These are phyloP conservation scores for Cutaneotrichosporon arboriforme DNA, from an alignment of 1,284 basidiomycete genomes.

Conservation along the genomic window DNA sequence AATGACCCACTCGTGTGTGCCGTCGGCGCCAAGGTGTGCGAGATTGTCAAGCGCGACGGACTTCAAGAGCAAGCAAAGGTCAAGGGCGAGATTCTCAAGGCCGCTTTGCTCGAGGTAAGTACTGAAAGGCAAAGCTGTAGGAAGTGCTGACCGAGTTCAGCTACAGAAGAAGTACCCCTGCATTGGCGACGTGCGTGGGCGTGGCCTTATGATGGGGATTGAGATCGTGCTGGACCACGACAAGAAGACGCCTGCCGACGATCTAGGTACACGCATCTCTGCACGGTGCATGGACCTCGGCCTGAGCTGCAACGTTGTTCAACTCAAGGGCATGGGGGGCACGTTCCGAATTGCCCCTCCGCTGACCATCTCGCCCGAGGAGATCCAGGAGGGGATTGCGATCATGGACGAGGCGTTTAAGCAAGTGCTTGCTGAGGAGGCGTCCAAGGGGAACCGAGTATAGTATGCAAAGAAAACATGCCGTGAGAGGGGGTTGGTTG, in stretches of 20 bases:
- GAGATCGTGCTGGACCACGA: constrained; percentile 59
- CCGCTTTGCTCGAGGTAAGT: constrained; percentile 19
- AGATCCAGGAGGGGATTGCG: constrained; percentile 54
- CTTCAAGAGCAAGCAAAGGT: constrained; percentile 19
- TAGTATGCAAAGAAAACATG: too few relatives aligned
- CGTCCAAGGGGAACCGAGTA: background rate
- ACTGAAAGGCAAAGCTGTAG: background rate
- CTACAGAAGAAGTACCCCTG: constrained; percentile 51
- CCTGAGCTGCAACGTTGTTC: constrained; percentile 55
- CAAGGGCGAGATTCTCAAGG: constrained; percentile 53
- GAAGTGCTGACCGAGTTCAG: constrained; percentile 2
- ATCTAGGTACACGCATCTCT: constrained; percentile 36
- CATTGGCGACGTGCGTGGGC: constrained; percentile 71
- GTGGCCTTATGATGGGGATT: constrained; percentile 71
- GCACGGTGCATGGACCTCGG: constrained; percentile 74
- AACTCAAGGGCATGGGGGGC: constrained; percentile 52
- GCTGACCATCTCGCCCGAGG: constrained; percentile 58
- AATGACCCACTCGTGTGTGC: constrained; percentile 33
- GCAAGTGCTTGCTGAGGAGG: background rate
- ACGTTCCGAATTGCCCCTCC: constrained; percentile 57
- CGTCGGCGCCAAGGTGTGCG: constrained; percentile 64
- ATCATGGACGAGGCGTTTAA: constrained; percentile 57
- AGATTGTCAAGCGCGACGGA: constrained; percentile 56
- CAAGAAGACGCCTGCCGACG: constrained; percentile 34
- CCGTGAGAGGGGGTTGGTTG: too few relatives aligned